Base-by-base conservation (phyloP, 805 yeast genomes). In the Wickerhamomyces queroliae region DNA sequence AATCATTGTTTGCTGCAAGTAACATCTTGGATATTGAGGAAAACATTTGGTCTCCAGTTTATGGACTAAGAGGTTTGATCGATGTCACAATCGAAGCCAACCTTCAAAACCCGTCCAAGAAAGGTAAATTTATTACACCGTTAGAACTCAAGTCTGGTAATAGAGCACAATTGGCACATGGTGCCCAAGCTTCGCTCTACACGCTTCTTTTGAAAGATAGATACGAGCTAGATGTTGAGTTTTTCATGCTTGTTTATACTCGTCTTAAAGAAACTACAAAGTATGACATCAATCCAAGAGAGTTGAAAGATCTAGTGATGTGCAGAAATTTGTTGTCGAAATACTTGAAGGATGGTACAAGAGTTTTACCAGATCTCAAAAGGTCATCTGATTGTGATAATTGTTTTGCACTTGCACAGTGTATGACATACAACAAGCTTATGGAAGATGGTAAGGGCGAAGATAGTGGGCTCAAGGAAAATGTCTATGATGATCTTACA, bases 121-220 rank as follows among this genome's bases (percentile, higher is more conserved):
- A 49, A 2, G 73, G 74, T n/a, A 74, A 66, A 25, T 69, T 55
- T 39, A 70, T 88, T 11, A 72, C 79, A 1, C 98, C 97, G 0
- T 66, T 93, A 63, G 99, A 93, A 56, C 78, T 93, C 42, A 93
- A 93, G 56, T 88, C 98, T 0, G 96, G 98, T 0, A 68, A 66
- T 38, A 61, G 69, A 24, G 77, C 75, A 35, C 68, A 78, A 28
- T 58, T 82, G 5, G 61, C 81, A 3, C 96, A 93, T 58, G 78
- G 83, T 37, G 95, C 95, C 0, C 99, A 93, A 58, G 83, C 93
- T 0, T 72, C 90, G 0, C 63, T 93, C 7, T 93, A 93, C 55
- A 79, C 95, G 0, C 61, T 91, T 13, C 62, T 93, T 41, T 71
- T 88, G 50, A 77, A 78, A 35, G 98, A 93, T 46, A 65, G 95